Percentiles rank a stretch among this genome's conserved stretches.
Conservation (phyloP, 371 early-diverging fungal species). For the Mortierella sp. region DNA sequence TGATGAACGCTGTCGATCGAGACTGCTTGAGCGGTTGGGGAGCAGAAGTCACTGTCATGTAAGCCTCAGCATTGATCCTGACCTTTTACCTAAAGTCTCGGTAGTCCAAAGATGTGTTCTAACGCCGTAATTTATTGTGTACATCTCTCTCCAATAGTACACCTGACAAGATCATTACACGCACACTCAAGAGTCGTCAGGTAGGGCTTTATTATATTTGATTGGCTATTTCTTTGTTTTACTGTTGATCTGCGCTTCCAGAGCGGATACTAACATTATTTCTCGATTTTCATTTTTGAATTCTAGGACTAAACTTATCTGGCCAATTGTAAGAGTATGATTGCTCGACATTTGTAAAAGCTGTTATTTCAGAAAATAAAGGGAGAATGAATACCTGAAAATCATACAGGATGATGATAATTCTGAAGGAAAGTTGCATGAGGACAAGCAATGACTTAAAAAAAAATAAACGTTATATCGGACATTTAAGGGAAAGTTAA, state of each 20-base stretch:
- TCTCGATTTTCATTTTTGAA: not conserved
- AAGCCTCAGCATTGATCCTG: conserved; percentile 40
- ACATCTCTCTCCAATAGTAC: conserved; percentile 67
- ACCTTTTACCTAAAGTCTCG: not conserved
- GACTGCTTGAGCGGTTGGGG: conserved; percentile 99
- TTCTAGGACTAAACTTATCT: conserved; percentile 19
- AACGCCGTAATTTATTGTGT: not conserved
- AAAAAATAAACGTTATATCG: not conserved
- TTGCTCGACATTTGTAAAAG: not conserved
- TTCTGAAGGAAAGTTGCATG: not conserved
- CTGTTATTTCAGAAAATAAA: not conserved
- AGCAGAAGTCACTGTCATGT: conserved; percentile 95
- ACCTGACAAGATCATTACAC: conserved; percentile 85
- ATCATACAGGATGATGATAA: not conserved
- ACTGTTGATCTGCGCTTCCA: not conserved
- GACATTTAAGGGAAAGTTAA: not conserved
- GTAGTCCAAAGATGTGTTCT: not conserved
- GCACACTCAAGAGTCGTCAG: conserved; percentile 91
- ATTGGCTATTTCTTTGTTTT: not conserved
- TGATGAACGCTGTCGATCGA: conserved; percentile 98
- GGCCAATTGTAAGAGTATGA: not conserved
- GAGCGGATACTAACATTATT: not conserved
- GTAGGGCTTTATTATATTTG: conserved; percentile 57
- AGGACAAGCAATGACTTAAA: not conserved
- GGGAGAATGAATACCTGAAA: not conserved